These are phyloP conservation scores for Camellia sinensis DNA, from an alignment of 148 eudicot genomes.

Conservation along the genomic window DNA sequence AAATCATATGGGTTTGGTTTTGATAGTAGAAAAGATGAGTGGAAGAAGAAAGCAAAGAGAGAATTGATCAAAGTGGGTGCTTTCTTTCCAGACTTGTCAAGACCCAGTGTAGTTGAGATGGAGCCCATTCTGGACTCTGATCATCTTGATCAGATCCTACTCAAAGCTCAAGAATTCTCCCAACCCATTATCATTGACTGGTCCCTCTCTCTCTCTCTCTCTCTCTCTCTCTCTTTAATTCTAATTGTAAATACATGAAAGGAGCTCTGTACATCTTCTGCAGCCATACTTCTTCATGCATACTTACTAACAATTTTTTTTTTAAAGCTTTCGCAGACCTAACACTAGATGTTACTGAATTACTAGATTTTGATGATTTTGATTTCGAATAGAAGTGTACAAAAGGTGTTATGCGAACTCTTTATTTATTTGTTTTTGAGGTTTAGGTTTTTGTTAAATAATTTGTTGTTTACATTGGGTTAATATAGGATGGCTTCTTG, in stretches of 20 bases:
- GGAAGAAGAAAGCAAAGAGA: slow-evolving; percentile 36
- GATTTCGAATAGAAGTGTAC: too few species aligned
- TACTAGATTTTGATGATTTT: too few species aligned
- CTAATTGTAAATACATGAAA: too few species aligned
- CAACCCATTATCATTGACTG: slow-evolving; percentile 80
- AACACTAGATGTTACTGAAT: too few species aligned
- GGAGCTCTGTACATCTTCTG: too few species aligned
- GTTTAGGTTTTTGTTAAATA: background rate
- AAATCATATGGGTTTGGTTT: slow-evolving; percentile 32
- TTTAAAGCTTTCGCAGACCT: background rate
- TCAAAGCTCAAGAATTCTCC: slow-evolving; percentile 41
- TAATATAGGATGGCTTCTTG: slow-evolving; percentile 71
- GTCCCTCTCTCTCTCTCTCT: slow-evolving; percentile 30
- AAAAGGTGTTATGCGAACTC: too few species aligned
- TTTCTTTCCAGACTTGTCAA: slow-evolving; percentile 51
- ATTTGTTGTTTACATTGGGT: slow-evolving; percentile 3
- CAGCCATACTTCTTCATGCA: too few species aligned
- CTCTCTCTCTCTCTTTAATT: background rate
- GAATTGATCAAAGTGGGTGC: slow-evolving; percentile 33
- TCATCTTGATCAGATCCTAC: slow-evolving; percentile 58
- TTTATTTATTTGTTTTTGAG: background rate
- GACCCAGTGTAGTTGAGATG: slow-evolving; percentile 50
- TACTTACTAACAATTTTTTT: too few species aligned
- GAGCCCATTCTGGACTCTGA: slow-evolving; percentile 59
- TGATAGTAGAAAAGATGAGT: slow-evolving; percentile 26